phyloP scores from a whole-genome alignment of 2,329 filamentous ascomycete species.

The Penicillium crustosum region DNA sequence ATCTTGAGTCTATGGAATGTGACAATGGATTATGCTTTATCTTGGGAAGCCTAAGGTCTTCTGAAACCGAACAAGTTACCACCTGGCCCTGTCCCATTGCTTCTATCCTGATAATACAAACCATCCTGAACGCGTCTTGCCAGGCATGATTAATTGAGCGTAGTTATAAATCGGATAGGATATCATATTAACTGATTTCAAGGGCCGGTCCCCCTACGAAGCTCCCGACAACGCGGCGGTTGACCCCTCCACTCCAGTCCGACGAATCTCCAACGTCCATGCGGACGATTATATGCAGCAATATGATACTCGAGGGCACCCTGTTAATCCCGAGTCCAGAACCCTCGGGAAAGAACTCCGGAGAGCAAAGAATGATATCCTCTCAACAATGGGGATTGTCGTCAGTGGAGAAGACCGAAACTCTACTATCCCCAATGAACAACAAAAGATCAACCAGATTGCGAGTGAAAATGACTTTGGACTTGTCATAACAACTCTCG shows the following conservation, averaged over 20 bases:
- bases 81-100: neutral
- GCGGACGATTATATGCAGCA: constrained; percentile 48
- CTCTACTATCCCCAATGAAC: constrained; percentile 36
- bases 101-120: constrained; percentile 4
- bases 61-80: neutral
- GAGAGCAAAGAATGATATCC: constrained; percentile 52
- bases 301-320: constrained; percentile 50
- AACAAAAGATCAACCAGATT: constrained; percentile 40
- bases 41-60: neutral
- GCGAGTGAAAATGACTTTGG: constrained; percentile 47
- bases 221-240: constrained; percentile 35
- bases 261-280: constrained; percentile 30
- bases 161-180: neutral
- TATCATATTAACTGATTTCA: constrained; percentile 22
- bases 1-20: neutral
- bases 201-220: constrained; percentile 51
- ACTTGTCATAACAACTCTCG: constrained; percentile 42
- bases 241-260: constrained; percentile 22
- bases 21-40: neutral
- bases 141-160: neutral
- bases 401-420: constrained; percentile 44
- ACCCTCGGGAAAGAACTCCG: constrained; percentile 41
- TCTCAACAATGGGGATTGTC: constrained; percentile 51
- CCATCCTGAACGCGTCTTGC: neutral
- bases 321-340: constrained; percentile 46